Evolutionary conservation across 78 protist species (phyloP).

Genomic region (Dictyostelium intermedium): DNA sequence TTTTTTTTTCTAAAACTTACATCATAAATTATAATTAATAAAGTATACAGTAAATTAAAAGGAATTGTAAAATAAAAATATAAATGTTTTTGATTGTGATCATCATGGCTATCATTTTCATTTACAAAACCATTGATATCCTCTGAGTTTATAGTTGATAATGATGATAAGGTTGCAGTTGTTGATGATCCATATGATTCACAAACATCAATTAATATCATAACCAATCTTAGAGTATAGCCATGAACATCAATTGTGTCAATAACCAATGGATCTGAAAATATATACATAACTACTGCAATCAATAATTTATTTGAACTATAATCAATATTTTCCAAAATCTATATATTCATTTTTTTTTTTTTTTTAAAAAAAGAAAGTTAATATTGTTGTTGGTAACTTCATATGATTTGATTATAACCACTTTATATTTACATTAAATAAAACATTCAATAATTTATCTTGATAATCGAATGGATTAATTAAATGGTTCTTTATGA

Average conservation of each 20-base stretch:
- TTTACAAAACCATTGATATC: not conserved
- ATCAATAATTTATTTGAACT: slow-evolving; percentile 3
- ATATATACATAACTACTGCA: not conserved
- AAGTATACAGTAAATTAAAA: slow-evolving; percentile 6
- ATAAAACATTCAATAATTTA: slow-evolving; percentile 8
- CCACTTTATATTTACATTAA: slow-evolving; percentile 6
- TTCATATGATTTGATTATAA: too few relatives aligned
- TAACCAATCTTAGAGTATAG: slow-evolving; percentile 7
- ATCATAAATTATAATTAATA: slow-evolving; percentile 25
- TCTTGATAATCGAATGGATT: slow-evolving; percentile 55
- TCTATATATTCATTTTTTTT: too few relatives aligned
- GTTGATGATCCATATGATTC: not conserved
- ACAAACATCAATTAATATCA: slow-evolving; percentile 12
- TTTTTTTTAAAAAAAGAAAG: not conserved
- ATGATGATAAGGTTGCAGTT: not conserved
- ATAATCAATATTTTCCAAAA: slow-evolving; percentile 21
- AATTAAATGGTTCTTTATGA: not conserved
- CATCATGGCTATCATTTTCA: not conserved
- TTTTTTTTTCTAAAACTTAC: slow-evolving; percentile 17
- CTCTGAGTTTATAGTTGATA: not conserved
- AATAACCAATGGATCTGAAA: slow-evolving; percentile 45
- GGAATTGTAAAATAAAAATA: slow-evolving; percentile 63
- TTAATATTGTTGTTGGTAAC: too few relatives aligned
- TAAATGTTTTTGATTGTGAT: not conserved
- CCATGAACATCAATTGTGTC: slow-evolving; percentile 70